These are phyloP conservation scores for Hanseniaspora uvarum DNA, from an alignment of 1,139 yeast genomes.

Conservation along the genomic window DNA sequence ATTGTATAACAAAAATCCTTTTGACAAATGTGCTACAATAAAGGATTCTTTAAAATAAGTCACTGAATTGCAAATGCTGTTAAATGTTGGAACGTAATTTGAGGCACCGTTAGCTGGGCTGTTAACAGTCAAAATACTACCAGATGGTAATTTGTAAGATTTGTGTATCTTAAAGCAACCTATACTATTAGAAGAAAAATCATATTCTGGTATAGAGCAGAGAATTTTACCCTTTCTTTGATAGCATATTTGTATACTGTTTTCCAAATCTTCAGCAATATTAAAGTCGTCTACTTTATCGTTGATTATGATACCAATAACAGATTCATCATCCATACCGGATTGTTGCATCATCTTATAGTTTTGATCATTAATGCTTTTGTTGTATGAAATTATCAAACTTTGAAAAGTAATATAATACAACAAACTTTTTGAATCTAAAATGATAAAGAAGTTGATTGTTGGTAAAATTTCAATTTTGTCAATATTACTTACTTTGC, in stretches of 20 bases:
- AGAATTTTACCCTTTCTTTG: slow-evolving; percentile 37
- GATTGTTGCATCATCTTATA: not conserved
- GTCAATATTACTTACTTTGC: slow-evolving; percentile 46
- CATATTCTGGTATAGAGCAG: slow-evolving; percentile 34
- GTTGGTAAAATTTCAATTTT: slow-evolving; percentile 53
- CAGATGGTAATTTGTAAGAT: slow-evolving; percentile 30
- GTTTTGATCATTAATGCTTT: slow-evolving; percentile 22
- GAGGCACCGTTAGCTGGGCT: not conserved
- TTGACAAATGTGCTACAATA: slow-evolving; percentile 50
- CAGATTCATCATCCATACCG: slow-evolving; percentile 19
- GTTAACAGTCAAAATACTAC: slow-evolving; percentile 36
- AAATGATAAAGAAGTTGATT: slow-evolving; percentile 47
- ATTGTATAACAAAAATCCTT: slow-evolving; percentile 55
- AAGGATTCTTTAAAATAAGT: slow-evolving; percentile 47
- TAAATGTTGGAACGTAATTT: not conserved
- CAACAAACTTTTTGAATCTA: slow-evolving; percentile 26
- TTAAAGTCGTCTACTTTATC: slow-evolving; percentile 45
- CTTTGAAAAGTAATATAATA: slow-evolving; percentile 45
- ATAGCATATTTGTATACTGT: slow-evolving; percentile 48
- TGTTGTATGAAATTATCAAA: slow-evolving; percentile 32
- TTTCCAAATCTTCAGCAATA: slow-evolving; percentile 50
- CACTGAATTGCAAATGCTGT: not conserved
- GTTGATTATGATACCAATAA: slow-evolving; percentile 31
- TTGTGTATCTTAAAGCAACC: slow-evolving; percentile 45
- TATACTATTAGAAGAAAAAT: slow-evolving; percentile 46